These are phyloP conservation scores for Biscogniauxia marginata DNA, from an alignment of 2,329 filamentous ascomycete species.

Conservation along the genomic window DNA sequence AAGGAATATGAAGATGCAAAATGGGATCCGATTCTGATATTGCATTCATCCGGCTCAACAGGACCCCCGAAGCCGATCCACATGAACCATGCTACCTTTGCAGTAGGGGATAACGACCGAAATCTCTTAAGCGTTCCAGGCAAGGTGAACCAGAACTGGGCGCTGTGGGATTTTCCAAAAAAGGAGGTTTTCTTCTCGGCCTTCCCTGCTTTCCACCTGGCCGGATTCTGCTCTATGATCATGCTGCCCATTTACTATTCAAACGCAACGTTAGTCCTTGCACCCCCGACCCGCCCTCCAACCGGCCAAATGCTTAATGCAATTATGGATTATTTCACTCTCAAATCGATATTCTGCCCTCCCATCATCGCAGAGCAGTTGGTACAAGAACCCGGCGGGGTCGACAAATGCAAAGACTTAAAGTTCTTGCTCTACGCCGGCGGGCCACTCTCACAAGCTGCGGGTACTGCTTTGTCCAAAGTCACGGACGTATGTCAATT, in stretches of 20 bases:
- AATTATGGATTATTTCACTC: constrained; percentile 15
- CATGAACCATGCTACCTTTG: constrained; percentile 19
- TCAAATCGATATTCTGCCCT: constrained; percentile 17
- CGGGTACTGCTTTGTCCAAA: constrained; percentile 17
- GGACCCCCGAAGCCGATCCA: constrained; percentile 17
- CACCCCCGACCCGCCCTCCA: constrained; percentile 12
- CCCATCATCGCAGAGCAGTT: constrained; percentile 19
- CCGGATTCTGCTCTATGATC: constrained; percentile 15
- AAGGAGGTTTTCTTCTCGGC: constrained; percentile 15
- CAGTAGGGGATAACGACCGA: constrained; percentile 14
- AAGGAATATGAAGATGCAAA: constrained; percentile 12
- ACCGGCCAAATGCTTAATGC: constrained; percentile 10
- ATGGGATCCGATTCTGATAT: constrained; percentile 17
- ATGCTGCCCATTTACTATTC: constrained; percentile 18
- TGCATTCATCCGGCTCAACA: constrained; percentile 21
- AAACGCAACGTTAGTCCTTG: constrained; percentile 6
- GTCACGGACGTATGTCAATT: constrained; percentile 24
- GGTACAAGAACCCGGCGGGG: constrained; percentile 8
- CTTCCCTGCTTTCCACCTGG: constrained; percentile 19
- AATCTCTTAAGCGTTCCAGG: constrained; percentile 11
- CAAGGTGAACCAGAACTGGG: constrained; percentile 16
- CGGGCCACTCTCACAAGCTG: constrained; percentile 16
- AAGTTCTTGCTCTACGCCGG: constrained; percentile 23
- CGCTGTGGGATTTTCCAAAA: constrained; percentile 9
- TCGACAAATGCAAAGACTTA: constrained; percentile 16